Conservation (phyloP, 2,329 filamentous ascomycete genomes). For the Aureobasidium melanogenum region DNA sequence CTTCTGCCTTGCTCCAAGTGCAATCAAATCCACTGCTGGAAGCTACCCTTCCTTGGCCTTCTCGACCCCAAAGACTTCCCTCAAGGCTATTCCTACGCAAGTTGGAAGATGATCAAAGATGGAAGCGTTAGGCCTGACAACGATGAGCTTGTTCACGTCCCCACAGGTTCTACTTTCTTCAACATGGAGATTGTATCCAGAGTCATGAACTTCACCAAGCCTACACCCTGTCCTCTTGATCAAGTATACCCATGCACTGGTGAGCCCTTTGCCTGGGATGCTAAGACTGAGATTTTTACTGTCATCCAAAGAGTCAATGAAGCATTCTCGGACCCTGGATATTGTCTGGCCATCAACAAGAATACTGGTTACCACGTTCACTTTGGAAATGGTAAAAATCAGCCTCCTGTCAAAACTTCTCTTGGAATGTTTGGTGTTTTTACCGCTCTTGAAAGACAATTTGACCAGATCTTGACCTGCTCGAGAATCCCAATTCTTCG, state of each 20-base stretch:
- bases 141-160: background rate
- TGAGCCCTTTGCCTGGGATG: background rate
- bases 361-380: background rate
- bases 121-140: background rate
- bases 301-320: background rate
- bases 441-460: background rate
- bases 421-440: background rate
- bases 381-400: background rate
- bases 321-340: background rate
- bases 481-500: background rate
- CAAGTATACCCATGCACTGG: background rate
- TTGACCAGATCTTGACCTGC: background rate
- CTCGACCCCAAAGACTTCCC: background rate
- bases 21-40: background rate
- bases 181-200: background rate
- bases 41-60: background rate
- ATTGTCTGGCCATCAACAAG: background rate
- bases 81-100: background rate
- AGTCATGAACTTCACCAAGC: background rate
- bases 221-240: background rate
- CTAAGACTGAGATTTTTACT: background rate
- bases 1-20: background rate
- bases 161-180: background rate
- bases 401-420: background rate
- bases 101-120: background rate